Conservation (phyloP, 352 stramenopile species). For the Globisporangium cylindrosporum region DNA sequence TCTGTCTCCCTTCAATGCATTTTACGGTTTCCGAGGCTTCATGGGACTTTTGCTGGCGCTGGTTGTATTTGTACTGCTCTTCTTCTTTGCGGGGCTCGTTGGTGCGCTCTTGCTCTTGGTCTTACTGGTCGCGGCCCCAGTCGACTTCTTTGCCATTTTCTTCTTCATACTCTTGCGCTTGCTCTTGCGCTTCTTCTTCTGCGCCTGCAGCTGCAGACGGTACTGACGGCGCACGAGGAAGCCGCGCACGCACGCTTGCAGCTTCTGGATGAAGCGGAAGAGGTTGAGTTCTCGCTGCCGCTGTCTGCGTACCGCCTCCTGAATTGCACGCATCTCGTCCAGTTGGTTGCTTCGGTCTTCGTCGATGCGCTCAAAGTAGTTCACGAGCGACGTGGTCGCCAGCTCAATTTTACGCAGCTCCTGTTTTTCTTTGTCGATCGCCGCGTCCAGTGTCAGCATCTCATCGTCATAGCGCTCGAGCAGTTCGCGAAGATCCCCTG, state of each 20-base stretch:
- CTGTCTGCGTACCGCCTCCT: conserved; percentile 26
- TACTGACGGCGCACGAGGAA: conserved; percentile 44
- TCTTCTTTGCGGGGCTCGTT: conserved; percentile 7
- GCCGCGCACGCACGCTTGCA: conserved; percentile 46
- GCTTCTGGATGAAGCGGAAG: conserved; percentile 44
- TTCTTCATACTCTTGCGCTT: conserved; percentile 20
- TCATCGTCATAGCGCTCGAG: conserved; percentile 49
- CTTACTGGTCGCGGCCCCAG: conserved; percentile 23
- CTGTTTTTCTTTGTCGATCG: conserved; percentile 29
- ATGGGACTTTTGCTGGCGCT: background rate
- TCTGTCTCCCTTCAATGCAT: background rate
- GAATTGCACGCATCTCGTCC: conserved; percentile 39
- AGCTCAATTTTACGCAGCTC: conserved; percentile 30
- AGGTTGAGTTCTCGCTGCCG: conserved; percentile 43
- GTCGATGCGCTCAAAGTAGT: conserved; percentile 52
- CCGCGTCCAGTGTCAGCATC: conserved; percentile 40
- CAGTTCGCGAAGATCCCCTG: conserved; percentile 43
- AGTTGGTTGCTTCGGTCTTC: conserved; percentile 49
- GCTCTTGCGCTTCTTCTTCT: conserved; percentile 23
- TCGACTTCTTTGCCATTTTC: conserved; percentile 22
- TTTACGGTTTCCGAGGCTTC: conserved; percentile 3
- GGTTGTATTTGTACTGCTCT: background rate
- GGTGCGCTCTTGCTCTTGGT: conserved; percentile 1
- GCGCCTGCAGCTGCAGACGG: conserved; percentile 37
- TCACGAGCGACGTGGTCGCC: conserved; percentile 33